Percentiles rank a stretch among this genome's conserved stretches.
Conservation (phyloP, 208 protist genomes). For the Naegleria lovaniensis region DNA sequence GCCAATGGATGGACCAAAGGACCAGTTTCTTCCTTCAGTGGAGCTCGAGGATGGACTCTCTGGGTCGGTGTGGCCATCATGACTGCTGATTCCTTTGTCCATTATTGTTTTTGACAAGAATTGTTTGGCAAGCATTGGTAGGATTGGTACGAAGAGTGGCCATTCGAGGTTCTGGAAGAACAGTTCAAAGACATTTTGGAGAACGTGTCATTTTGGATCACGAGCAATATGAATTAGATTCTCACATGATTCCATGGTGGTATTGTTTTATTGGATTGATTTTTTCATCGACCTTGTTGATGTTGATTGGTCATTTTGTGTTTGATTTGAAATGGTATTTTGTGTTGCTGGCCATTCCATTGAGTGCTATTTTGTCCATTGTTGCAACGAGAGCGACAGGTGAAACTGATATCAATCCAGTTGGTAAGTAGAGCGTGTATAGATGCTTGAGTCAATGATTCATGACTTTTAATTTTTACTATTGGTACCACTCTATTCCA, state of each 20-base stretch:
- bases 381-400: neutral
- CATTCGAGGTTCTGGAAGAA: neutral
- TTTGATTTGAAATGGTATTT: conserved; percentile 23
- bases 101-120: neutral
- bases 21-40: neutral
- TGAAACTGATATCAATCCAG: conserved; percentile 18
- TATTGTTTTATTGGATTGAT: neutral
- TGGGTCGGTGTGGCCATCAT: conserved; percentile 16
- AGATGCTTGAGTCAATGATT: no score
- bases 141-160: neutral
- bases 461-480: no score
- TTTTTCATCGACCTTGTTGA: neutral
- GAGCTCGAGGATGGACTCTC: neutral
- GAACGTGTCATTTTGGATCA: neutral
- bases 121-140: neutral
- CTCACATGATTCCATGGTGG: neutral
- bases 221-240: conserved; percentile 3
- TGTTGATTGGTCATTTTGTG: neutral
- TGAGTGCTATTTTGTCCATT: neutral
- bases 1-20: neutral
- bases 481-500: no score
- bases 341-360: neutral
- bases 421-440: neutral
- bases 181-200: neutral
- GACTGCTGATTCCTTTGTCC: neutral